phyloP scores from a whole-genome alignment of 352 stramenopile genomes.

The Pythium aristosporum region DNA sequence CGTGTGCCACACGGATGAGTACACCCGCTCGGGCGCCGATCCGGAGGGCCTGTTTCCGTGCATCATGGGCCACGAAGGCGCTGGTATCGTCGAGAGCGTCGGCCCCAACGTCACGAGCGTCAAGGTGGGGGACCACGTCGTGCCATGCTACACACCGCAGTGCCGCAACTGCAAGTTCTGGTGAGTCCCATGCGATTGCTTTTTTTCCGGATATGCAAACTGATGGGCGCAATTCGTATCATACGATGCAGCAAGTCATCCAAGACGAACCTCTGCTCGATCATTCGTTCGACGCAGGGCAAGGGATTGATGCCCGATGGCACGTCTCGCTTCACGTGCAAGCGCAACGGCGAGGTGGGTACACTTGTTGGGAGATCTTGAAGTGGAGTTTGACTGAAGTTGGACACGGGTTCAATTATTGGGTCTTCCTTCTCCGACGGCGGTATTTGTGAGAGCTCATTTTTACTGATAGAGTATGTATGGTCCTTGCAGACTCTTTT shows the following conservation, averaged over 20 bases:
- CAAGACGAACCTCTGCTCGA: slow-evolving; percentile 87
- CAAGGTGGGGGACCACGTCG: slow-evolving; percentile 90
- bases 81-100: slow-evolving; percentile 83
- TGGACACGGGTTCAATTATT: slow-evolving; percentile 3
- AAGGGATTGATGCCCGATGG: slow-evolving; percentile 80
- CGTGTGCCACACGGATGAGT: slow-evolving; percentile 88
- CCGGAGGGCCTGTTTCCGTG: slow-evolving; percentile 83
- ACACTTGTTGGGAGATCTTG: not conserved
- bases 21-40: slow-evolving; percentile 78
- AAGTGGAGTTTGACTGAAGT: not conserved
- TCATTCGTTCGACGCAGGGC: slow-evolving; percentile 80
- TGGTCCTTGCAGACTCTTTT: slow-evolving; percentile 48
- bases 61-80: slow-evolving; percentile 87
- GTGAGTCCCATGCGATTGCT: slow-evolving; percentile 23
- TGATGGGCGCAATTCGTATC: too few species aligned
- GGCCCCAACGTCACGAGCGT: slow-evolving; percentile 72
- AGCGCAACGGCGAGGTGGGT: slow-evolving; percentile 74
- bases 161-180: slow-evolving; percentile 90
- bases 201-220: not conserved
- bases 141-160: slow-evolving; percentile 95
- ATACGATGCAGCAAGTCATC: slow-evolving; percentile 54
- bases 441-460: not conserved
- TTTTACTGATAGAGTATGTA: too few species aligned
- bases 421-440: slow-evolving; percentile 5
- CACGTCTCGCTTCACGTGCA: slow-evolving; percentile 84